Conservation (phyloP, 1,139 yeast genomes). For the Yamadazyma spencermartinsiae region DNA sequence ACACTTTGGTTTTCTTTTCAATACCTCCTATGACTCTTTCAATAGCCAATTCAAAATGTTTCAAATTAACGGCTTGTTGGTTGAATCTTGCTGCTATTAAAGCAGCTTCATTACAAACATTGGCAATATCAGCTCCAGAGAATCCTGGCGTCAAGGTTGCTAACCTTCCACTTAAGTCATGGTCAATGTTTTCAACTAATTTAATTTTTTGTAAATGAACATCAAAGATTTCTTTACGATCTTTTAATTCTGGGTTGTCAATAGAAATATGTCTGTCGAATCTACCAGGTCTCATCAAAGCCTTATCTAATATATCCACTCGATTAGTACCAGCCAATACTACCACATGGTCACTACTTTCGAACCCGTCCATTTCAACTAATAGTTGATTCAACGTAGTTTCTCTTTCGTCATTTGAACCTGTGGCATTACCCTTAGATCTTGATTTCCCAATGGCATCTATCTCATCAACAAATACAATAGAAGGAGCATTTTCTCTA, state of each 20-base stretch:
- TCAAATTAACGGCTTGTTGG: conserved; percentile 64
- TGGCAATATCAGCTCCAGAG: conserved; percentile 97
- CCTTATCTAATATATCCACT: conserved; percentile 89
- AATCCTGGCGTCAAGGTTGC: conserved; percentile 98
- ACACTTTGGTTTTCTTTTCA: conserved; percentile 83
- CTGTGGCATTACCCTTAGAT: conserved; percentile 79
- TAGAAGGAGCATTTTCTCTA: conserved; percentile 88
- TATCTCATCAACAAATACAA: conserved; percentile 93
- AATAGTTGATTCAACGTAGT: conserved; percentile 91
- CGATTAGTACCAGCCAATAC: conserved; percentile 97
- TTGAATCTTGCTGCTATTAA: conserved; percentile 88
- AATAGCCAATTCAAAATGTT: conserved; percentile 92
- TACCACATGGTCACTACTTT: conserved; percentile 85
- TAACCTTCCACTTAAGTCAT: conserved; percentile 72
- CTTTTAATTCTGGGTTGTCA: conserved; percentile 90
- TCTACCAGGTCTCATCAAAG: conserved; percentile 94
- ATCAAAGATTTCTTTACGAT: conserved; percentile 86
- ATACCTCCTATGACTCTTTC: conserved; percentile 97
- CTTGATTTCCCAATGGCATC: conserved; percentile 98
- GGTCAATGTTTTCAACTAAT: conserved; percentile 41
- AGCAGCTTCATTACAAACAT: conserved; percentile 96
- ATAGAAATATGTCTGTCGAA: conserved; percentile 91
- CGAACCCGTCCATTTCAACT: conserved; percentile 98
- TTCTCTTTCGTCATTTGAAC: conserved; percentile 94
- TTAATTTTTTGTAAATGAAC: conserved; percentile 78